These are phyloP conservation scores for Penicillium griseofulvum DNA, from an alignment of 2,329 filamentous ascomycete species.

Conservation along the genomic window DNA sequence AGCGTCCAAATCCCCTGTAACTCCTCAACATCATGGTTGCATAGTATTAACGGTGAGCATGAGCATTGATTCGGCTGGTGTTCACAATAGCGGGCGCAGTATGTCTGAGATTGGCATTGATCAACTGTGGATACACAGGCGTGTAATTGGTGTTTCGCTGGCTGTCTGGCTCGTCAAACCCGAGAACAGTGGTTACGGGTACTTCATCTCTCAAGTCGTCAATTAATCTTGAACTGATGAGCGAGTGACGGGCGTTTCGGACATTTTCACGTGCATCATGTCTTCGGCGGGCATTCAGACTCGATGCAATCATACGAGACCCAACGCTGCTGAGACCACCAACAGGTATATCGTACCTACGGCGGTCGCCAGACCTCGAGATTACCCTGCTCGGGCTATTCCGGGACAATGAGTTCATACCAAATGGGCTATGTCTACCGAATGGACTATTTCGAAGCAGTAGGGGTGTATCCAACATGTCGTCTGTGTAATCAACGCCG, in stretches of 20 bases:
- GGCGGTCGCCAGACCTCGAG: background rate
- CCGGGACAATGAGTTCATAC: background rate
- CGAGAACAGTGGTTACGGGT: background rate
- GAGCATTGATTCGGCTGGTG: background rate
- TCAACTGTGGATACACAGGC: background rate
- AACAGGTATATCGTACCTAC: background rate
- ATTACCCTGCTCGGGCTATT: background rate
- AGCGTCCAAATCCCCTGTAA: background rate
- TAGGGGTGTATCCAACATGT: background rate
- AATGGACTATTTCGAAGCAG: background rate
- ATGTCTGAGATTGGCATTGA: background rate
- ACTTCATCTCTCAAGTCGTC: background rate
- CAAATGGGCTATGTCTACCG: background rate
- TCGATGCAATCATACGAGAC: constrained; percentile 1
- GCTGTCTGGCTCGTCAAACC: background rate
- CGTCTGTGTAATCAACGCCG: background rate
- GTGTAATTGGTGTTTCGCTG: background rate
- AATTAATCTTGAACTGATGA: background rate
- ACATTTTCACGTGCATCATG: background rate
- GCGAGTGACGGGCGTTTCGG: background rate
- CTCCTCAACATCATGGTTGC: background rate
- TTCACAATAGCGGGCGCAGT: constrained; percentile 3
- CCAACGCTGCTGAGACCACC: background rate
- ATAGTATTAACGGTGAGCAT: background rate
- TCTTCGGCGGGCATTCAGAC: background rate